Percentiles rank a stretch among this genome's conserved stretches.
Conservation (phyloP, 2,329 filamentous ascomycete species). For the Penicillium sp. region DNA sequence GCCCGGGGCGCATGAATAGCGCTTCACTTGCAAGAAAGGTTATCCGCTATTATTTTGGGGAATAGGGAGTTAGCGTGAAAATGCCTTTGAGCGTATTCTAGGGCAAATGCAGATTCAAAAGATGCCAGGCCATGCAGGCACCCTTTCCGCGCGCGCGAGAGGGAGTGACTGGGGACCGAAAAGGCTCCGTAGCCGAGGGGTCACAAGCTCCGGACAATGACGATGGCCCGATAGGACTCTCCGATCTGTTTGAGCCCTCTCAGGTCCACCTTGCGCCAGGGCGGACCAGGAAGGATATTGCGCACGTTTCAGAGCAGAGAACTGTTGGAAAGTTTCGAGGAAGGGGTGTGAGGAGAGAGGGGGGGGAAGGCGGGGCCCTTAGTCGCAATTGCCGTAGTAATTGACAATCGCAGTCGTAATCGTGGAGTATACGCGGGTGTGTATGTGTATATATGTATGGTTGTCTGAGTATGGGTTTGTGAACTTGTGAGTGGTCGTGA, state of each 20-base stretch:
- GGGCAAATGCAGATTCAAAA: slow-evolving; percentile 13
- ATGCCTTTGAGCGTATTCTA: slow-evolving; percentile 9
- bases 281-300: slow-evolving; percentile 22
- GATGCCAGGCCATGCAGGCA: slow-evolving; percentile 24
- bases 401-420: neutral
- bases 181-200: slow-evolving; percentile 12
- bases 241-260: slow-evolving; percentile 5
- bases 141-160: slow-evolving; percentile 1
- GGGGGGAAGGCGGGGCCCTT: slow-evolving; percentile 6
- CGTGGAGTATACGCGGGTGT: neutral
- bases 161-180: slow-evolving; percentile 15
- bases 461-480: neutral
- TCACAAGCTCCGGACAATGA: slow-evolving; percentile 20
- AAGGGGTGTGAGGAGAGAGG: neutral
- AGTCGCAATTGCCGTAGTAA: neutral
- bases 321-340: slow-evolving; percentile 7
- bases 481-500: slow-evolving; percentile 1
- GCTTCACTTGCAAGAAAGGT: slow-evolving; percentile 2
- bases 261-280: slow-evolving; percentile 25
- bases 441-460: neutral
- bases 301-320: slow-evolving; percentile 24
- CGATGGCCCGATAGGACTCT: slow-evolving; percentile 19
- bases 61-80: slow-evolving; percentile 1
- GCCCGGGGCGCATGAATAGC: slow-evolving; percentile 34
- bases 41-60: neutral